Evolutionary conservation across 768 basidiomycete genomes (phyloP).

Genomic region (Psilocybe cyanescens): DNA sequence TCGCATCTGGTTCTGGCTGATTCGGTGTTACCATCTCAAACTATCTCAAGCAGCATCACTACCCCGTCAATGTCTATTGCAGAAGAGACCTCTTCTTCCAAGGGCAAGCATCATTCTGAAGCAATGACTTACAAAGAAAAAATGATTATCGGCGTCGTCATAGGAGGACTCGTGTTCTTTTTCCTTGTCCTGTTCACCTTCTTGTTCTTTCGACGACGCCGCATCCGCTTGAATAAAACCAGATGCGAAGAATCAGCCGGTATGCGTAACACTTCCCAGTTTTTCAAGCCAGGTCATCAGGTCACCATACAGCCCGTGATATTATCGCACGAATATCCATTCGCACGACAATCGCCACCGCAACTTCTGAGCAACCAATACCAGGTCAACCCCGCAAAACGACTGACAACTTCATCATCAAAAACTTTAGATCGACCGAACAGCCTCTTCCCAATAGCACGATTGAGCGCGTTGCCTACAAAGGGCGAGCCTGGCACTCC

Average conservation of each 20-base stretch:
- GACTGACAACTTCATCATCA: neutral
- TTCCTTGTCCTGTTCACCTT: neutral
- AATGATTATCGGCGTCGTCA: neutral
- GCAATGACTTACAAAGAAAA: neutral
- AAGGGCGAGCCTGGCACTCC: neutral
- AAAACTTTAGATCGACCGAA: neutral
- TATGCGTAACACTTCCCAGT: neutral
- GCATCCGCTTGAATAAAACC: neutral
- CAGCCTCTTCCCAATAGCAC: slow-evolving; percentile 1
- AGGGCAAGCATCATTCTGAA: neutral
- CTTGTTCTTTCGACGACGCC: neutral
- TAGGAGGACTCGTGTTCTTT: neutral
- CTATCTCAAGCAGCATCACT: neutral
- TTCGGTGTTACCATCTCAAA: neutral
- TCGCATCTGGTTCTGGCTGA: neutral
- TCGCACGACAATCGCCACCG: neutral
- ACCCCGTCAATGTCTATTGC: neutral
- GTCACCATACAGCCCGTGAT: neutral
- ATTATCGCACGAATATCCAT: neutral
- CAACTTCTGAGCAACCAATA: neutral
- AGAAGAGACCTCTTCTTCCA: neutral
- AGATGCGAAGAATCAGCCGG: neutral
- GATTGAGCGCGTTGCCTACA: neutral
- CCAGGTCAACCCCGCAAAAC: neutral
- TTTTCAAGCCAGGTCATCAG: neutral